Evolutionary conservation across 1,284 basidiomycete genomes (phyloP), one percentile per base, ranked within the genome.

Genomic region (Austropuccinia psidii): DNA sequence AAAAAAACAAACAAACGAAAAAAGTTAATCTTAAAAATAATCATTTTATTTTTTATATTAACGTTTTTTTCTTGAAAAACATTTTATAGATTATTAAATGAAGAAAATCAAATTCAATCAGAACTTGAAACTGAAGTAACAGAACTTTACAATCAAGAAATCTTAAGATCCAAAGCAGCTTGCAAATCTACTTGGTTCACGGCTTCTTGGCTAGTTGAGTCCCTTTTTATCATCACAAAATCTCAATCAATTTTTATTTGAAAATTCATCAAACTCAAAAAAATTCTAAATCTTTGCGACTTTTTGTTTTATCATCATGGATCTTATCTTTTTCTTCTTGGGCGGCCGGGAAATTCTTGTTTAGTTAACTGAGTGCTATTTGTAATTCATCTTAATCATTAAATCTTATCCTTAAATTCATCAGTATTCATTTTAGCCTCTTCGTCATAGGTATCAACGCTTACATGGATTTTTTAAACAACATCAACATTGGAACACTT

Each of bases 161-260:
- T 97, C 13, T 81, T 81, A 1, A 79, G 81, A 0, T 83, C 90
- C 1, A 82, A 81, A 0, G 78, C 82, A 13, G 80, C 83, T 1
- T 83, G 84, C 1, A 84, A 86, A 75, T 85, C 88, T 77, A 90
- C 88, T 0, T 98, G 95, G 95, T 93, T 93, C 80, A 89, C 86
- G 1, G 87, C 90, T 8, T 90, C 93, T 4, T 98, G 94, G 93
- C 84, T 98, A 15, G 68, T 70, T 64, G 5, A 49, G 68, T 60
- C 35, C 4, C 33, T 41, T 13, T 27, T 17, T 50, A 24, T 6
- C 24, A 13, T 50, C 6, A 13, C 47, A 24, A 11, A 50, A 27
- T 31, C 7, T 33, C 54, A 5, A 5, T 6, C 19, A 17, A 33
- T 31, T 11, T 45, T 31, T 5, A 5, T 55, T 33, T 55, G n/a